phyloP scores from a whole-genome alignment of 2,329 filamentous ascomycete genomes.

The Pseudocercospora fijiensis region DNA sequence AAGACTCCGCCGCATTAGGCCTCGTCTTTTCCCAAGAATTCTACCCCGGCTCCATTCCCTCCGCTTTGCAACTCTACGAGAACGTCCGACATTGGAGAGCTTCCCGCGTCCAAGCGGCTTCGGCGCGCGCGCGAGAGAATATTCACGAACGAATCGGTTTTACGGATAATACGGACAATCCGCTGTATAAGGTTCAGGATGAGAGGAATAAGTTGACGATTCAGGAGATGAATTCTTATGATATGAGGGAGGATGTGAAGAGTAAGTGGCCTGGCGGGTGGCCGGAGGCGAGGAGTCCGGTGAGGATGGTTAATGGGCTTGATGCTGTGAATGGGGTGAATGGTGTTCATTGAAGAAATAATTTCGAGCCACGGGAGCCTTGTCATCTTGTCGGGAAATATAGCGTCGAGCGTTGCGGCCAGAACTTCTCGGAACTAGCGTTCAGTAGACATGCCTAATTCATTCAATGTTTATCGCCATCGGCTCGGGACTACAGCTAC shows the following conservation, averaged over 20 bases:
- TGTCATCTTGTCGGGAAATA: conserved; percentile 45
- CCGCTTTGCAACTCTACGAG: conserved; percentile 40
- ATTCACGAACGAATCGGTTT: conserved; percentile 53
- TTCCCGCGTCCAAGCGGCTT: conserved; percentile 41
- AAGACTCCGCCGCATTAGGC: conserved; percentile 63
- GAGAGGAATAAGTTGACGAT: conserved; percentile 63
- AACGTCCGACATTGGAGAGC: conserved; percentile 40
- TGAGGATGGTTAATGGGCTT: conserved; percentile 13
- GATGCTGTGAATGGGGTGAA: conserved; percentile 3
- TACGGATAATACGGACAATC: conserved; percentile 58
- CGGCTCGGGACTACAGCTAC: background rate
- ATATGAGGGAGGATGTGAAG: conserved; percentile 27
- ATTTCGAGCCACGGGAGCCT: conserved; percentile 52
- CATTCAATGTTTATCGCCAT: background rate
- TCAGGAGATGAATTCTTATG: conserved; percentile 66
- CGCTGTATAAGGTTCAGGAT: conserved; percentile 62
- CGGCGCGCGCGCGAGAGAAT: conserved; percentile 39
- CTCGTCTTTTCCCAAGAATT: conserved; percentile 57
- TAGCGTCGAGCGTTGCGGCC: conserved; percentile 47
- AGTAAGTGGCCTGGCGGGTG: conserved; percentile 26
- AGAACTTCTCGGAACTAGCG: conserved; percentile 57
- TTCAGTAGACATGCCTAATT: conserved; percentile 64
- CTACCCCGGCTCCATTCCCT: conserved; percentile 41
- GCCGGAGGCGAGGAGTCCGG: conserved; percentile 12
- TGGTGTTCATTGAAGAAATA: conserved; percentile 30